Base-by-base conservation (phyloP, 805 yeast genomes). In the Wickerhamiella brachini region DNA sequence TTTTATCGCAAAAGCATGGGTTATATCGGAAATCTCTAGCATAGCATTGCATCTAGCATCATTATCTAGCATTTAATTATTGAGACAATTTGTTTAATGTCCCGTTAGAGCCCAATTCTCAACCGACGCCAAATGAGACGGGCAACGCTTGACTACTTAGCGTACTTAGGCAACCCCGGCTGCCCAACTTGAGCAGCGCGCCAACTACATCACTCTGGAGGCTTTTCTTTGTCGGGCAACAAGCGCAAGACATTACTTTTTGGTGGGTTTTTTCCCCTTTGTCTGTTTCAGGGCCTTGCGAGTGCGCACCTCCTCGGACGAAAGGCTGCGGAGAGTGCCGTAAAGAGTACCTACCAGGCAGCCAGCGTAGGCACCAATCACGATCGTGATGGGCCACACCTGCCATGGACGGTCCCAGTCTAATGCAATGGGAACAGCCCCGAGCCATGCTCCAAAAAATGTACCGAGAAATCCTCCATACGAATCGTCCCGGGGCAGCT, bases 341-440 rank as follows among this genome's bases (percentile, higher is more conserved):
- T 44, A 44, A 24, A 45, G 31, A 12, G 38, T 23, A 2, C 95
- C 96, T 2, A 76, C 57, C 26, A 79, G 71, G 2, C 81, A 76
- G n/a, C 96, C 97, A 0, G 71, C 31, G 59, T 85, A 86, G 0
- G 80, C 80, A 1, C 97, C 97, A 8, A 77, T 72, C 13, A 90
- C 70, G 44, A 90, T 73, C 0, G 97, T 90, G 50, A 87, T 77
- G 6, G 98, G 98, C 94, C 96, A 90, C 49, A 73, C 75, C 66
- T 90, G 98, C 98, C 98, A 90, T 23, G 83, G 85, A 59, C 97
- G 75, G 64, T 90, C 98, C 98, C 98, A 90, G 66, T 90, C 98
- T 53, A 93, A 72, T 0, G 97, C 97, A 53, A 93, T 88, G 1
- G 95, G 97, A 38, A 85, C 66, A 2, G 90, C 95, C 15, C 97